Conservation (phyloP, 805 yeast genomes). For the Candida nanaspora region DNA sequence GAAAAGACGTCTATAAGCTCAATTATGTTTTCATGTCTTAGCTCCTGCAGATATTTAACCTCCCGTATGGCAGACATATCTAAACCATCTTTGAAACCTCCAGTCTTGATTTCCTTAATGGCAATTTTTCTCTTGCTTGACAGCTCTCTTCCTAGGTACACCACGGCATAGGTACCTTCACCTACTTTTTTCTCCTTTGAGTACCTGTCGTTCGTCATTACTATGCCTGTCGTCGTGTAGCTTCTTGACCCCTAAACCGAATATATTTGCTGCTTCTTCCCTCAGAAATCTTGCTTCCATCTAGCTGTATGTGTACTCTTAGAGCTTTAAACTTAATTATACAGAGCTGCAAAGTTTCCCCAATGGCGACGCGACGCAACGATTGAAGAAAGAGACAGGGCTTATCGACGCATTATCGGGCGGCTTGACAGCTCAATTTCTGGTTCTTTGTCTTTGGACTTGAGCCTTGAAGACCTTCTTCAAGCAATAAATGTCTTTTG, state of each 20-base stretch:
- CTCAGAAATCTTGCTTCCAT: too few relatives aligned
- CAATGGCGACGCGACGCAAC: too few relatives aligned
- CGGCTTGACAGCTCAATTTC: too few relatives aligned
- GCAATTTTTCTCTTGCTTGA: constrained; percentile 62
- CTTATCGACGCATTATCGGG: too few relatives aligned
- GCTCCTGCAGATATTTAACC: constrained; percentile 79
- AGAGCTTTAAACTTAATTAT: too few relatives aligned
- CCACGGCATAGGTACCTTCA: constrained; percentile 98
- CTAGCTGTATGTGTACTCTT: too few relatives aligned
- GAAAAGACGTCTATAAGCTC: constrained; percentile 86
- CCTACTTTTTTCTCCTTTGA: constrained; percentile 79
- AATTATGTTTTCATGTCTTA: constrained; percentile 73
- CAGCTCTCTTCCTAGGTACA: constrained; percentile 69
- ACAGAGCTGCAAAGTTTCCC: too few relatives aligned
- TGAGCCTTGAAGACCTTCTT: too few relatives aligned
- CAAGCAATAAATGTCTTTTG: too few relatives aligned
- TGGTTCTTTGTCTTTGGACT: too few relatives aligned
- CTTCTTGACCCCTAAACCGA: background rate
- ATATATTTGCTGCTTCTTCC: too few relatives aligned
- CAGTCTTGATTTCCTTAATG: constrained; percentile 91
- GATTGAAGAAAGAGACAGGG: too few relatives aligned
- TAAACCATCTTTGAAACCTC: constrained; percentile 89
- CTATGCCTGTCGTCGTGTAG: background rate
- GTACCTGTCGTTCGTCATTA: constrained; percentile 19
- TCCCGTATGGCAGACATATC: constrained; percentile 98